Conservation (phyloP, 1,139 yeast species). For the Hyphopichia pseudoburtonii region DNA sequence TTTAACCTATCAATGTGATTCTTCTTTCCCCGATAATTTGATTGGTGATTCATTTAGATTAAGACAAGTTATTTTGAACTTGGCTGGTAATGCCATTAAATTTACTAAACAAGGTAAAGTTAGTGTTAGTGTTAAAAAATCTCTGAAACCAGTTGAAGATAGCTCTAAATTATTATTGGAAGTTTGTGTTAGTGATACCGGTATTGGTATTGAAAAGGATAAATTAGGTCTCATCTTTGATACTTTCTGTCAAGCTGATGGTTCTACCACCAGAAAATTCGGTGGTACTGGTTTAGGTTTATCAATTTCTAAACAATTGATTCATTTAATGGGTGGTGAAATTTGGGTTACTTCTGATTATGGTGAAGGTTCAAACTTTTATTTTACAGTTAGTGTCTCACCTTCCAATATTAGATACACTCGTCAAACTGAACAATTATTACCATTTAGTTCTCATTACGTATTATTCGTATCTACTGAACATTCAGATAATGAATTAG, state of each 20-base stretch:
- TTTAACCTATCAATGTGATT: constrained; percentile 77
- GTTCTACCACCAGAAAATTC: constrained; percentile 85
- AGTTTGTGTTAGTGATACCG: constrained; percentile 86
- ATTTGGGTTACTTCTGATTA: constrained; percentile 84
- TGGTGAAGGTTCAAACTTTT: constrained; percentile 82
- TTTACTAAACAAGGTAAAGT: constrained; percentile 83
- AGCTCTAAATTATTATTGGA: constrained; percentile 66
- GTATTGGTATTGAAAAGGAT: constrained; percentile 84
- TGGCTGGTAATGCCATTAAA: constrained; percentile 87
- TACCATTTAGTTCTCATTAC: constrained; percentile 71
- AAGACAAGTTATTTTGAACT: constrained; percentile 77
- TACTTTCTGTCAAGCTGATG: constrained; percentile 90
- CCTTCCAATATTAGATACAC: constrained; percentile 68
- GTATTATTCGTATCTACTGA: constrained; percentile 69
- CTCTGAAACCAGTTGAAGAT: constrained; percentile 40
- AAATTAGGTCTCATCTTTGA: constrained; percentile 82
- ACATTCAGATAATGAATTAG: constrained; percentile 52
- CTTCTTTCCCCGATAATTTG: constrained; percentile 80
- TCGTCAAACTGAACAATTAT: constrained; percentile 65
- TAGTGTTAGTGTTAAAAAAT: constrained; percentile 57
- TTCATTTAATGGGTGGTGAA: constrained; percentile 88
- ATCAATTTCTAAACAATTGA: constrained; percentile 81
- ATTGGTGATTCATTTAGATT: constrained; percentile 86
- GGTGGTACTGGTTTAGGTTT: constrained; percentile 63
- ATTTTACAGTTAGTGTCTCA: constrained; percentile 74